Base-by-base conservation (phyloP, 805 yeast genomes). In the Pichia phayaonensis region DNA sequence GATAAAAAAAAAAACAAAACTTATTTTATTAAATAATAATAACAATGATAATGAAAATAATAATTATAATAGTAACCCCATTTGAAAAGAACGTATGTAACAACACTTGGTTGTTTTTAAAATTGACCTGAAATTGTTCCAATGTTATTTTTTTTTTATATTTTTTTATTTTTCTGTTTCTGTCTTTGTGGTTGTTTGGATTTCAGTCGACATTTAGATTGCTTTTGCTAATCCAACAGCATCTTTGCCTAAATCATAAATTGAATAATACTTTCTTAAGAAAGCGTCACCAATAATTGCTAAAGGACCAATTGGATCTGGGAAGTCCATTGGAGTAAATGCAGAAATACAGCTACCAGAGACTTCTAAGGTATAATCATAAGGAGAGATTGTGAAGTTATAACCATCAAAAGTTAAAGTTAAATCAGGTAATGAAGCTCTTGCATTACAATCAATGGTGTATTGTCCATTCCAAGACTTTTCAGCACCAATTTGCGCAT, bases 391-490 rank as follows among this genome's bases (percentile, higher is more conserved):
- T 48, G 96, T 86, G 76, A 90, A 94, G 76, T 92, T 89, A 74
- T 85, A 77, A 57, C 98, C 98, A 53, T 80, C 83, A 59, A 94
- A 85, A 67, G 76, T 90, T 71, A 94, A 83, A 46, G 97, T 90
- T 70, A 94, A 76, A 65, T 92, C 96, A 54, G 98, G 98, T 69
- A 94, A 77, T 31, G 76, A 65, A 59, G 78, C 92, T 75, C 97
- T 88, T 49, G 80, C 72, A 44, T 72, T 90, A 80, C 99, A 94
- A 50, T 94, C 98, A 60, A 94, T 74, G 49, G 88, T 75, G 77
- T 94, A 94, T 77, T 94, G 98, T 59, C 99, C 99, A 48, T 90
- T 81, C 98, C 98, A 94, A 46, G 90, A 82, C 75, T 92, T 94
- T 71, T 82, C 86, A 50, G 99, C 99, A 62, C 99, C 99, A 67